Evolutionary conservation across 2,329 filamentous ascomycete species (phyloP).

Genomic region (Macrophomina pseudophaseolina): DNA sequence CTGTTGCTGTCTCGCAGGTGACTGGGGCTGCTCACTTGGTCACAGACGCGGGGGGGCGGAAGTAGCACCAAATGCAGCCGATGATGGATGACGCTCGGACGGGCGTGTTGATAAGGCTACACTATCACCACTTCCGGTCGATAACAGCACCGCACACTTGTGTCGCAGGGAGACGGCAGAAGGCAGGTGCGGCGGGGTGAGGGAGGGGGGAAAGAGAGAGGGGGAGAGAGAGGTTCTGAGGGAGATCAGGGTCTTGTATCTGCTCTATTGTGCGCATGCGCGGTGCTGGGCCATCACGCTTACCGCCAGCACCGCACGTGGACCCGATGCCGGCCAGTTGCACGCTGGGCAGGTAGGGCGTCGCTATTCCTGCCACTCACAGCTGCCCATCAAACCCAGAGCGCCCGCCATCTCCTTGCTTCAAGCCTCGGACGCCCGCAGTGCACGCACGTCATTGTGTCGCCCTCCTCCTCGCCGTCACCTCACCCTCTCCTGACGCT

Average conservation of each 20-base stretch:
- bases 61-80: neutral
- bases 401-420: slow-evolving; percentile 2
- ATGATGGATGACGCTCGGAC: slow-evolving; percentile 24
- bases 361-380: slow-evolving; percentile 5
- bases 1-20: slow-evolving; percentile 19
- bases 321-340: slow-evolving; percentile 1
- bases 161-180: neutral
- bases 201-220: no score
- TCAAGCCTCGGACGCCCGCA: neutral
- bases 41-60: slow-evolving; percentile 7
- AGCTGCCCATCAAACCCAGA: neutral
- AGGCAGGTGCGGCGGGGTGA: neutral
- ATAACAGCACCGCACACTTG: neutral
- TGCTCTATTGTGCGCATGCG: slow-evolving; percentile 7
- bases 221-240: neutral
- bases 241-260: slow-evolving; percentile 23
- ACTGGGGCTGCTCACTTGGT: neutral
- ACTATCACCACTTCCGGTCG: neutral
- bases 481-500: slow-evolving; percentile 25
- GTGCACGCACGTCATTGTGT: slow-evolving; percentile 11
- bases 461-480: neutral
- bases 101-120: slow-evolving; percentile 12
- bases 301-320: slow-evolving; percentile 19
- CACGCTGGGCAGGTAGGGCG: slow-evolving; percentile 1
- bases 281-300: slow-evolving; percentile 12